These are phyloP conservation scores for Rhododendron vialii DNA, from an alignment of 148 eudicot genomes.

Conservation along the genomic window DNA sequence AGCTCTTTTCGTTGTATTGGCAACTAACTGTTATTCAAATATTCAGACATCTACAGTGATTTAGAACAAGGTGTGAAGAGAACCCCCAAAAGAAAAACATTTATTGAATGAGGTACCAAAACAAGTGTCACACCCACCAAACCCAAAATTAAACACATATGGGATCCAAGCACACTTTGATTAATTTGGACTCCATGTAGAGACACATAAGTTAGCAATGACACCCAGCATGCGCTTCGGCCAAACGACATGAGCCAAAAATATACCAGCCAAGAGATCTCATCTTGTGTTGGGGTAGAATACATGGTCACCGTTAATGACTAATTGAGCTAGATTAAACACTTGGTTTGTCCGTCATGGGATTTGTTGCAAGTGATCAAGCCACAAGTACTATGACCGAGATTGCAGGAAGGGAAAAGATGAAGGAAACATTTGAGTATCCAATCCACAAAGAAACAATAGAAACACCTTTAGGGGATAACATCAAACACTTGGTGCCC, in stretches of 20 bases:
- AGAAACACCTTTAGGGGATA: too few relatives aligned
- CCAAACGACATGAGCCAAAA: neutral
- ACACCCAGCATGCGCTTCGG: neutral
- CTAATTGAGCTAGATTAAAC: neutral
- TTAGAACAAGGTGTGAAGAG: constrained; percentile 4
- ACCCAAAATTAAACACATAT: neutral
- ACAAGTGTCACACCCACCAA: neutral
- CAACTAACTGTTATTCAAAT: constrained; percentile 39
- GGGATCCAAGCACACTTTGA: neutral
- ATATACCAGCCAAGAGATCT: neutral
- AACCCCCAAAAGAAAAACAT: neutral
- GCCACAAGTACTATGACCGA: constrained; percentile 39
- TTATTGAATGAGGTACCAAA: neutral
- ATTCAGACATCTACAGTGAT: constrained; percentile 3
- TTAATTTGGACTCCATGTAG: neutral
- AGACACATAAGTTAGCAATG: neutral
- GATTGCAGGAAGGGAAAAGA: too few relatives aligned
- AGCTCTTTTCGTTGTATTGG: constrained; percentile 39
- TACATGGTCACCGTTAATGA: neutral
- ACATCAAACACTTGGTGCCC: too few relatives aligned
- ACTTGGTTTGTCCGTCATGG: neutral
- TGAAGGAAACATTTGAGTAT: too few relatives aligned
- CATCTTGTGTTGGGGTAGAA: neutral
- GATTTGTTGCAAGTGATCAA: constrained; percentile 16
- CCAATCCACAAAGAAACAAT: too few relatives aligned